These are phyloP conservation scores for Spinellus fusiger DNA, from an alignment of 192 early-diverging fungal species.

Conservation along the genomic window DNA sequence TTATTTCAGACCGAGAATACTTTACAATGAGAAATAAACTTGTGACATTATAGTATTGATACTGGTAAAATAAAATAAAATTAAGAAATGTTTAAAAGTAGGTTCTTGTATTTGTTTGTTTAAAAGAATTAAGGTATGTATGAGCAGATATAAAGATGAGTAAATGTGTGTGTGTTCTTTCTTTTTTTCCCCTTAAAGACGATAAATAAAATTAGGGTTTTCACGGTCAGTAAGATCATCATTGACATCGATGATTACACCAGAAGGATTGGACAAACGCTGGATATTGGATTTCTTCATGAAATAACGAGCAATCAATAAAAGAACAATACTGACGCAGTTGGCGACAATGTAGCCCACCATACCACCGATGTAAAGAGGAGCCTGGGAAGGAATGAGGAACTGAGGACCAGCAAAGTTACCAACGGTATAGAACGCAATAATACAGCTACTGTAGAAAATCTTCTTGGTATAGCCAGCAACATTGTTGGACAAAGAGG, in stretches of 20 bases:
- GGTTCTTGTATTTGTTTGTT: too few relatives aligned
- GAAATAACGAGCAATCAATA: slow-evolving; percentile 6
- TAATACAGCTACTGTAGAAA: slow-evolving; percentile 9
- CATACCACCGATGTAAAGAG: slow-evolving; percentile 24
- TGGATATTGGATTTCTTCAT: slow-evolving; percentile 4
- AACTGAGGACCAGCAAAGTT: slow-evolving; percentile 23
- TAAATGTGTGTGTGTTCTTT: not conserved
- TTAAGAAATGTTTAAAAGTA: too few relatives aligned
- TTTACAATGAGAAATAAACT: too few relatives aligned
- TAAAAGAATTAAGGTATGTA: not conserved
- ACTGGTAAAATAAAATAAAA: too few relatives aligned
- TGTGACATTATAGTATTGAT: too few relatives aligned
- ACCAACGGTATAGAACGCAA: slow-evolving; percentile 22
- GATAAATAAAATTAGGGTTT: slow-evolving; percentile 19
- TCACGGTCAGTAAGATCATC: slow-evolving; percentile 21
- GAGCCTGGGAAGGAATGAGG: slow-evolving; percentile 12
- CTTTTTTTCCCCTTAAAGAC: slow-evolving; percentile 4
- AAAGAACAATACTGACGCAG: not conserved
- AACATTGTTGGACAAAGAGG: slow-evolving; percentile 18
- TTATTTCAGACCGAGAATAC: too few relatives aligned
- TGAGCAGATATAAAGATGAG: not conserved
- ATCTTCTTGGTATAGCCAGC: slow-evolving; percentile 27
- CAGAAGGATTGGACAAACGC: not conserved
- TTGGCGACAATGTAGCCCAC: slow-evolving; percentile 15
- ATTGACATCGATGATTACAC: not conserved